A percentile compares a stretch with the other conserved stretches of the same genome.
phyloP scores from a whole-genome alignment of 2,329 filamentous ascomycete genomes.

The Microascus cirrosus region DNA sequence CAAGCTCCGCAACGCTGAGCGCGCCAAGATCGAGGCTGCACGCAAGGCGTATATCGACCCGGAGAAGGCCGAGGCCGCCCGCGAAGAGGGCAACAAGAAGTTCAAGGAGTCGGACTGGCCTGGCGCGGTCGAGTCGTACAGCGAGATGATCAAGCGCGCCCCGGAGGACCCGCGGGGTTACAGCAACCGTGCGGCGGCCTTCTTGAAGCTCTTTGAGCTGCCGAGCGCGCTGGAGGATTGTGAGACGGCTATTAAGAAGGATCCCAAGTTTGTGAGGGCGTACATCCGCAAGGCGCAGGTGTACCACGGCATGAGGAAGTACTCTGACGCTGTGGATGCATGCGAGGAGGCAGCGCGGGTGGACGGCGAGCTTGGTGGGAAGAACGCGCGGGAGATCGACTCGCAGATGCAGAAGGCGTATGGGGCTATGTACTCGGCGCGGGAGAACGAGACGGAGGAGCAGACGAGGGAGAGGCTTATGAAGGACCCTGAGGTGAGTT shows the following conservation, averaged over 20 bases:
- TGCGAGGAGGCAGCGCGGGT: conserved; percentile 71
- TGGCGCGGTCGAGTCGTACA: conserved; percentile 85
- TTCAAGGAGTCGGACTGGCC: conserved; percentile 98
- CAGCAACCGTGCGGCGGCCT: conserved; percentile 92
- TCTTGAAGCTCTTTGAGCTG: conserved; percentile 94
- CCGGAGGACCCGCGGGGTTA: conserved; percentile 89
- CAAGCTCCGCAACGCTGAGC: conserved; percentile 87
- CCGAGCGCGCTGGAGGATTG: conserved; percentile 90
- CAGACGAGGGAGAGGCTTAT: conserved; percentile 86
- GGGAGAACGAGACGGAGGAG: conserved; percentile 91
- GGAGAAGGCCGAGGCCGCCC: conserved; percentile 86
- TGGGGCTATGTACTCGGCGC: conserved; percentile 76
- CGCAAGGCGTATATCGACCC: conserved; percentile 79
- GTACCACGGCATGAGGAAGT: conserved; percentile 95
- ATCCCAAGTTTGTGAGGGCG: conserved; percentile 85
- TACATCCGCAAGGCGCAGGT: conserved; percentile 96
- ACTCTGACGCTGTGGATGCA: conserved; percentile 85
- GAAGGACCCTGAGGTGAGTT: conserved; percentile 75
- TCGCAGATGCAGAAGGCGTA: conserved; percentile 89
- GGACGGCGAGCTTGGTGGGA: conserved; percentile 60
- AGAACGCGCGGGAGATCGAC: conserved; percentile 85
- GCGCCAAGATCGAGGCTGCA: conserved; percentile 66
- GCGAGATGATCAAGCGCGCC: conserved; percentile 92
- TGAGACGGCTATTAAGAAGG: conserved; percentile 79
- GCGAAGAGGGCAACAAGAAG: conserved; percentile 87